These are phyloP conservation scores for Agrocybe chaxingu DNA, from an alignment of 768 basidiomycete genomes.

Conservation along the genomic window DNA sequence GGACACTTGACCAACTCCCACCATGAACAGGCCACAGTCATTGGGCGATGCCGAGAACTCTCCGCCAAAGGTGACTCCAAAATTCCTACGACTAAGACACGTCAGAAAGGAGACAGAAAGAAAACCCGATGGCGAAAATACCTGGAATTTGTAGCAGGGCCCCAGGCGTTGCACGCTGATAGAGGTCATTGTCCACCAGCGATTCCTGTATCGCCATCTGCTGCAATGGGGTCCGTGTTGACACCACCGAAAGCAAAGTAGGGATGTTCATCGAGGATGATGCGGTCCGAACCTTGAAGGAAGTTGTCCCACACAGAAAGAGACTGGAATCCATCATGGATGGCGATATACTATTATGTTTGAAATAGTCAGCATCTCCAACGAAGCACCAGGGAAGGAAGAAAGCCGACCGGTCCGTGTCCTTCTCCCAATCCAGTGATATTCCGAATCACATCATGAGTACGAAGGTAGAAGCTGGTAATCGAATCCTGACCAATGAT, in stretches of 20 bases:
- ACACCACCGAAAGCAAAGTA: conserved; percentile 60
- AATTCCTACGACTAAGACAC: conserved; percentile 33
- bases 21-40: conserved; percentile 46
- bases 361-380: not conserved
- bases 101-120: conserved; percentile 26
- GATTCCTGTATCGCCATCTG: conserved; percentile 25
- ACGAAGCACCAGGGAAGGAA: not conserved
- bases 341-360: conserved; percentile 42
- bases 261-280: conserved; percentile 65
- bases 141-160: conserved; percentile 47
- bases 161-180: conserved; percentile 60
- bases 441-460: conserved; percentile 58
- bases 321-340: conserved; percentile 45
- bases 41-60: conserved; percentile 74
- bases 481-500: conserved; percentile 53
- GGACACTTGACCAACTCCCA: conserved; percentile 34
- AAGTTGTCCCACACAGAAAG: conserved; percentile 42
- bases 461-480: conserved; percentile 55
- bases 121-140: conserved; percentile 19
- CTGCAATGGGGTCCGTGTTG: conserved; percentile 29
- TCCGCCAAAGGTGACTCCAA: conserved; percentile 72
- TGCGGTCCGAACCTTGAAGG: conserved; percentile 55
- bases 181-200: conserved; percentile 44
- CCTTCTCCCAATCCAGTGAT: conserved; percentile 76
- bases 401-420: conserved; percentile 41